A percentile compares a stretch with the other conserved stretches of the same genome.
These are phyloP conservation scores for Mychonastes homosphaera DNA, from an alignment of 139 green algal genomes.

Conservation along the genomic window DNA sequence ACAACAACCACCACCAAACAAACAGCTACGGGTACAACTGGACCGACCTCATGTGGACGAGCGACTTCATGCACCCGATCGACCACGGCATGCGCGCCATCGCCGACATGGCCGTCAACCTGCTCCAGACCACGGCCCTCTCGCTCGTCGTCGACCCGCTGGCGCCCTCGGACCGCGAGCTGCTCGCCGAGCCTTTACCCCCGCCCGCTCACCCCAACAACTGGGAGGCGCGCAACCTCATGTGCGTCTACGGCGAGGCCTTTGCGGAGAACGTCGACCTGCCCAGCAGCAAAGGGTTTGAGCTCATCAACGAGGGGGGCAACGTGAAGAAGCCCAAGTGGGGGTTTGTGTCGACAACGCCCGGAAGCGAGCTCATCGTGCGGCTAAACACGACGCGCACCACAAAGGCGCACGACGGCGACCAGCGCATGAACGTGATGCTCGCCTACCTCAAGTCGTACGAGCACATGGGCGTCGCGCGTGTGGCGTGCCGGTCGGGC, in stretches of 20 bases:
- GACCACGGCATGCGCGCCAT: constrained; percentile 19
- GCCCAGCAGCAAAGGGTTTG: constrained; percentile 2
- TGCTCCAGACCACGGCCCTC: constrained; percentile 21
- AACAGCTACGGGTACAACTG: constrained; percentile 10
- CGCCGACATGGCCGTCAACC: constrained; percentile 21
- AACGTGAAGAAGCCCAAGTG: constrained; percentile 12
- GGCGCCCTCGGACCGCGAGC: constrained; percentile 9
- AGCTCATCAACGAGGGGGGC: constrained; percentile 24
- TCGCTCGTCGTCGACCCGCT: constrained; percentile 16
- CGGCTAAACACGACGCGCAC: constrained; percentile 14
- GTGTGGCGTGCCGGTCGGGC: constrained; percentile 19
- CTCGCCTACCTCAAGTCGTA: constrained; percentile 24
- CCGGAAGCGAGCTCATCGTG: constrained; percentile 15
- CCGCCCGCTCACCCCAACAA: constrained; percentile 24
- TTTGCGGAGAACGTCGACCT: constrained; percentile 9
- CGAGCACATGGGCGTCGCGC: constrained; percentile 23
- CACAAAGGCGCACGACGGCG: background rate
- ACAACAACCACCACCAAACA: background rate
- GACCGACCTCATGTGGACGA: constrained; percentile 22
- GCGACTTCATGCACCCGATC: constrained; percentile 23
- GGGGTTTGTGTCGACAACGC: constrained; percentile 17
- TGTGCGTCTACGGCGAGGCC: constrained; percentile 20
- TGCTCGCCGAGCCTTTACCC: constrained; percentile 11
- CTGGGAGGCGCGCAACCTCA: constrained; percentile 14
- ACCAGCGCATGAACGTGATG: constrained; percentile 16